Conservation (phyloP, 768 basidiomycete genomes). For the Lentinula guzmanii region DNA sequence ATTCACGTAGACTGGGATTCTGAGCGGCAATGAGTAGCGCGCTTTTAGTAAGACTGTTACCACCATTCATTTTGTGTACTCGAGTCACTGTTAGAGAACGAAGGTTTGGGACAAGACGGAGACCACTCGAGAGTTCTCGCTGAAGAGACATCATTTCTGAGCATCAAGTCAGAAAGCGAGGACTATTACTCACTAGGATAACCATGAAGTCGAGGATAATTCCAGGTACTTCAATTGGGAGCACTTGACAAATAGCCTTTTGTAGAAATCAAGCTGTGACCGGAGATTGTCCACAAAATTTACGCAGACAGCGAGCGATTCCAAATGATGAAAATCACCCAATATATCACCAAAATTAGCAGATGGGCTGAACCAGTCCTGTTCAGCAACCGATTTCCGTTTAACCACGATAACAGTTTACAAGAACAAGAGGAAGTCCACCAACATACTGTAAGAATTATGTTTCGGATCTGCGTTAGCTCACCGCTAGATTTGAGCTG, state of each 20-base stretch:
- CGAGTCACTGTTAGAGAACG: slow-evolving; percentile 11
- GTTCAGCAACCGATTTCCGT: not conserved
- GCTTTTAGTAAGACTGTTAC: slow-evolving; percentile 5
- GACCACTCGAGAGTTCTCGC: slow-evolving; percentile 11
- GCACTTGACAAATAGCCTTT: slow-evolving; percentile 9
- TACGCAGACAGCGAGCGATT: slow-evolving; percentile 12
- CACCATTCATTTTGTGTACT: slow-evolving; percentile 6
- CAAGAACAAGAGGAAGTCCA: not conserved
- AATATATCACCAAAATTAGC: slow-evolving; percentile 13
- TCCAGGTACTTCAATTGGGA: slow-evolving; percentile 10
- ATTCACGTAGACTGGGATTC: slow-evolving; percentile 11
- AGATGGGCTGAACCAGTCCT: slow-evolving; percentile 15
- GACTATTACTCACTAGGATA: slow-evolving; percentile 8
- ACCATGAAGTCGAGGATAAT: slow-evolving; percentile 11
- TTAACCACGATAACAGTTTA: not conserved
- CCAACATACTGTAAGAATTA: slow-evolving; percentile 6
- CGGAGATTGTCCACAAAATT: slow-evolving; percentile 11
- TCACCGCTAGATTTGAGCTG: slow-evolving; percentile 10
- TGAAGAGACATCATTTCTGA: not conserved
- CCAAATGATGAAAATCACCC: slow-evolving; percentile 1
- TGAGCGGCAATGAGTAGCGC: slow-evolving; percentile 10
- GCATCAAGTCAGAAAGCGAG: not conserved
- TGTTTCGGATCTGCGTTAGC: slow-evolving; percentile 7
- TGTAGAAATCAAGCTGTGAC: slow-evolving; percentile 9
- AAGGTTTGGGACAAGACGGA: slow-evolving; percentile 9